These are phyloP conservation scores for Zymoseptoria crescenta DNA, from an alignment of 2,329 filamentous ascomycete genomes.

Conservation along the genomic window DNA sequence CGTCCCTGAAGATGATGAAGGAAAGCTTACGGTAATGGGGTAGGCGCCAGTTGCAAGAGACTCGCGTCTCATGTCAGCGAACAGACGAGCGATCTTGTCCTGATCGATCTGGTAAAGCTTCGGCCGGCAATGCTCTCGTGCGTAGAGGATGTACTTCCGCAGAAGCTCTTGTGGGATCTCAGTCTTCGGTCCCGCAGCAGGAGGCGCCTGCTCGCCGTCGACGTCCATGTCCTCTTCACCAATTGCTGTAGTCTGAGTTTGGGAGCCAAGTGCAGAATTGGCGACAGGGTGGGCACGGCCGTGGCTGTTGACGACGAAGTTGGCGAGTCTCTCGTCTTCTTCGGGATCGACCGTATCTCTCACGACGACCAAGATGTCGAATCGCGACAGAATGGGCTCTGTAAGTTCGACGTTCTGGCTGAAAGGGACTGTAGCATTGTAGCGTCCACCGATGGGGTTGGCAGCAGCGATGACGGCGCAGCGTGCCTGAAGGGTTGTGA, in stretches of 20 bases:
- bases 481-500: conserved; percentile 90
- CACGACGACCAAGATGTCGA: conserved; percentile 94
- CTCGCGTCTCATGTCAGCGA: conserved; percentile 92
- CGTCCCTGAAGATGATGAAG: background rate
- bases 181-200: conserved; percentile 46
- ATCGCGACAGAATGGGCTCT: conserved; percentile 94
- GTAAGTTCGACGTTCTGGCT: conserved; percentile 94
- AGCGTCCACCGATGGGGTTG: conserved; percentile 91
- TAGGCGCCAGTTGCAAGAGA: conserved; percentile 90
- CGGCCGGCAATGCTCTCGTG: conserved; percentile 77
- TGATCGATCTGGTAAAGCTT: conserved; percentile 97
- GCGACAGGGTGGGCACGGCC: conserved; percentile 71
- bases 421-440: conserved; percentile 94
- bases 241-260: conserved; percentile 34
- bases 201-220: conserved; percentile 38
- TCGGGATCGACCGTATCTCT: conserved; percentile 87
- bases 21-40: conserved; percentile 77
- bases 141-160: conserved; percentile 94
- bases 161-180: conserved; percentile 86
- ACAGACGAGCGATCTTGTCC: conserved; percentile 89
- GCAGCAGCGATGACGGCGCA: conserved; percentile 95
- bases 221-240: conserved; percentile 55
- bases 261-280: conserved; percentile 28
- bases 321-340: conserved; percentile 87
- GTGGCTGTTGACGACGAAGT: conserved; percentile 92